Evolutionary conservation across 495 filamentous ascomycete genomes (phyloP).

Genomic region (Aspergillus taichungensis): DNA sequence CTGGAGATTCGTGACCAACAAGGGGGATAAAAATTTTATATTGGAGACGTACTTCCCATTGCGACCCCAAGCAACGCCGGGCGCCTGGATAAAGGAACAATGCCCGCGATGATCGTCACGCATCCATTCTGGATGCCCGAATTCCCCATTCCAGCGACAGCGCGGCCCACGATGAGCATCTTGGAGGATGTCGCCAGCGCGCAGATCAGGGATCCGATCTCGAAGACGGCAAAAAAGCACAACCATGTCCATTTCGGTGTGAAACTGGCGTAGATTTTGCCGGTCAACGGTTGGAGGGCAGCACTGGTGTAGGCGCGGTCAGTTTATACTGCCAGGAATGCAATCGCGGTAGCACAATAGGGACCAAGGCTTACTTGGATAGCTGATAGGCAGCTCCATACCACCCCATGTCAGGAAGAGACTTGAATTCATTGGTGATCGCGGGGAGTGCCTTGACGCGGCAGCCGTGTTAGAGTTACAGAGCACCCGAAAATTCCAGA

Average conservation of each 20-base stretch:
- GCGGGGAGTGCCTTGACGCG: slow-evolving; percentile 12
- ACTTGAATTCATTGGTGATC: slow-evolving; percentile 23
- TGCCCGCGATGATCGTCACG: slow-evolving; percentile 34
- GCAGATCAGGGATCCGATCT: slow-evolving; percentile 25
- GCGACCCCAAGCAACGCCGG: slow-evolving; percentile 18
- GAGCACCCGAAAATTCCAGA: too few relatives aligned
- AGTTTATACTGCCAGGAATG: too few relatives aligned
- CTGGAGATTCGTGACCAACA: too few relatives aligned
- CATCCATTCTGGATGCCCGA: slow-evolving; percentile 37
- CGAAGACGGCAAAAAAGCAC: slow-evolving; percentile 21
- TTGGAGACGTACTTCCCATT: too few relatives aligned
- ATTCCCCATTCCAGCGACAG: slow-evolving; percentile 22
- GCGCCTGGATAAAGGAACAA: slow-evolving; percentile 27
- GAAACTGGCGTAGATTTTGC: too few relatives aligned
- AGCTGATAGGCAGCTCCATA: slow-evolving; percentile 29
- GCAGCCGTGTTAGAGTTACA: neutral
- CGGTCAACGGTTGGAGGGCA: too few relatives aligned
- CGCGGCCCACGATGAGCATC: slow-evolving; percentile 25
- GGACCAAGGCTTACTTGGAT: too few relatives aligned
- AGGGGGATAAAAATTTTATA: too few relatives aligned
- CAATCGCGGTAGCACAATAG: too few relatives aligned
- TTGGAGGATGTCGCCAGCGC: slow-evolving; percentile 21
- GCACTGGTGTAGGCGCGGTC: too few relatives aligned
- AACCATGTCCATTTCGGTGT: too few relatives aligned
- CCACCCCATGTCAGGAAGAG: slow-evolving; percentile 28